A percentile compares a stretch with the other conserved stretches of the same genome.
Evolutionary conservation across 345 rosid genomes (phyloP).

Genomic region (Litchi chinensis): DNA sequence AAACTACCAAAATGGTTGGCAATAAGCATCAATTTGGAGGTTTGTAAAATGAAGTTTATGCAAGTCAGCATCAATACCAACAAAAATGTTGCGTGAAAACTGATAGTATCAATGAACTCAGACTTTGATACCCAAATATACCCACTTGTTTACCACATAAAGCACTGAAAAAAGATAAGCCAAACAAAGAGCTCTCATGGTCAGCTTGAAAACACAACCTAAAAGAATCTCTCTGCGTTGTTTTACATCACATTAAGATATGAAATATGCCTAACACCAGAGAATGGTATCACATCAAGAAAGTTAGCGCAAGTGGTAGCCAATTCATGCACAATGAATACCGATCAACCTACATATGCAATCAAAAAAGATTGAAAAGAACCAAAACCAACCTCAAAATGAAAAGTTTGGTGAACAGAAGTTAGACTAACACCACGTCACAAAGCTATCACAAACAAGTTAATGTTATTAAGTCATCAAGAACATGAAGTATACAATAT

Average conservation of each 20-base stretch:
- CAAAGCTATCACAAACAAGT: background rate
- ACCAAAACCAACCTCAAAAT: slow-evolving; percentile 16
- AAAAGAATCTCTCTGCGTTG: slow-evolving; percentile 7
- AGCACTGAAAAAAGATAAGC: background rate
- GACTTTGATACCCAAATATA: slow-evolving; percentile 31
- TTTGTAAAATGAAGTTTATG: slow-evolving; percentile 29
- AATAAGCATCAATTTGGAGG: slow-evolving; percentile 47
- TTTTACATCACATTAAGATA: slow-evolving; percentile 26
- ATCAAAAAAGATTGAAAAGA: background rate
- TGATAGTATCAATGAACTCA: slow-evolving; percentile 8
- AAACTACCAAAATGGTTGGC: slow-evolving; percentile 51
- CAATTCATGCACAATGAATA: slow-evolving; percentile 14
- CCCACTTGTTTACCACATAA: slow-evolving; percentile 23
- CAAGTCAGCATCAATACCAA: slow-evolving; percentile 44
- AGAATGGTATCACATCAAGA: slow-evolving; percentile 5
- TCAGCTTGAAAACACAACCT: slow-evolving; percentile 23
- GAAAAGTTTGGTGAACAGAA: background rate
- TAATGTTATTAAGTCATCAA: background rate
- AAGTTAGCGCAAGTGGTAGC: slow-evolving; percentile 12
- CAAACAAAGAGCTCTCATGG: slow-evolving; percentile 16
- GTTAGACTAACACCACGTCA: background rate
- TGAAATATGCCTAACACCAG: slow-evolving; percentile 10
- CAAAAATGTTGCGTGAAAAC: slow-evolving; percentile 30
- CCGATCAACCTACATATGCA: slow-evolving; percentile 3
- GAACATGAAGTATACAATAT: background rate